These are phyloP conservation scores for Aureococcus anophagefferens DNA, from an alignment of 108 stramenopile species.

Conservation along the genomic window DNA sequence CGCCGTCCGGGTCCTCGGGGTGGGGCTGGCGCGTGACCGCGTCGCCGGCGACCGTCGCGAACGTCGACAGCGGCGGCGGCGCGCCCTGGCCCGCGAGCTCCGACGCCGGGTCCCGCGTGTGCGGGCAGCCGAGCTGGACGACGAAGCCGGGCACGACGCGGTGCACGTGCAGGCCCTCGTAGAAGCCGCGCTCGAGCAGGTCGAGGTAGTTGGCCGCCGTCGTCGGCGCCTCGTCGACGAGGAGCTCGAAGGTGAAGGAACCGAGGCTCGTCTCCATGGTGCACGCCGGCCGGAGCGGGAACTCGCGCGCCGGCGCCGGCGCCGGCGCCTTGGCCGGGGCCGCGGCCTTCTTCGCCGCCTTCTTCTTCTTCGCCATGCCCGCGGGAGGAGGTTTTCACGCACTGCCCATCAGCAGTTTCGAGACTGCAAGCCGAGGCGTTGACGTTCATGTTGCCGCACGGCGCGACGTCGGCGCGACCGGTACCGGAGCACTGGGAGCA, in stretches of 20 bases:
- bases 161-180: constrained; percentile 53
- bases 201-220: constrained; percentile 57
- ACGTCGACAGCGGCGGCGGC: constrained; percentile 27
- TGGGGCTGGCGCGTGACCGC: constrained; percentile 30
- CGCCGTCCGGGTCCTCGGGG: too few relatives aligned
- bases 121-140: constrained; percentile 53
- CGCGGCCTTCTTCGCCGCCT: too few relatives aligned
- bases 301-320: too few relatives aligned
- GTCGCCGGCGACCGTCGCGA: constrained; percentile 35
- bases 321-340: too few relatives aligned
- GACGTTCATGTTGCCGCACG: too few relatives aligned
- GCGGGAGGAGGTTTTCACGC: too few relatives aligned
- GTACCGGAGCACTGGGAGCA: too few relatives aligned
- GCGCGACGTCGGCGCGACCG: too few relatives aligned
- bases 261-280: constrained; percentile 25
- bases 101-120: constrained; percentile 49
- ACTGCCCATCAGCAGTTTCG: too few relatives aligned
- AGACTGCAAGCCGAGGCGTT: too few relatives aligned
- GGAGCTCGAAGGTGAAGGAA: constrained; percentile 55
- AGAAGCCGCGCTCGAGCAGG: constrained; percentile 50
- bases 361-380: too few relatives aligned
- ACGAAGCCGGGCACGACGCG: constrained; percentile 56
- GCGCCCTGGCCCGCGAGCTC: constrained; percentile 46
- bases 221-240: constrained; percentile 45
- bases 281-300: too few relatives aligned